These are phyloP conservation scores for Candida germanica DNA, from an alignment of 805 yeast genomes.

Conservation along the genomic window DNA sequence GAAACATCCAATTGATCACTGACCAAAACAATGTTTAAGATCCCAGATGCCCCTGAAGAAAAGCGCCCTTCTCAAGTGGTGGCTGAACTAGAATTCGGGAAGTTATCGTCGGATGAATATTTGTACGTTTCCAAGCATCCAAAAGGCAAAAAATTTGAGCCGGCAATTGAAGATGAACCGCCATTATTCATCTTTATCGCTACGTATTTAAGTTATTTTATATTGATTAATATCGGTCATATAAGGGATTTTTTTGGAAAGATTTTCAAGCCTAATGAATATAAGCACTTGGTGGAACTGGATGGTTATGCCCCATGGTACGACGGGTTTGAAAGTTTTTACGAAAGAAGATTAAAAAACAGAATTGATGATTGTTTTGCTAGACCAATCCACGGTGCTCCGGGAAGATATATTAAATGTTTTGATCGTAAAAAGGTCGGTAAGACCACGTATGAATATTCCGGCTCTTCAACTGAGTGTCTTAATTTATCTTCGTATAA, in stretches of 20 bases:
- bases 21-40: constrained; percentile 11
- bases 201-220: constrained; percentile 82
- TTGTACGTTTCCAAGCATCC: constrained; percentile 61
- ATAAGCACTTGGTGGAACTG: constrained; percentile 63
- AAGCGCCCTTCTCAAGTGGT: constrained; percentile 27
- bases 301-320: constrained; percentile 97
- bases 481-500: constrained; percentile 88
- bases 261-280: constrained; percentile 62
- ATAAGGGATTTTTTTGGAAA: constrained; percentile 85
- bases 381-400: constrained; percentile 95
- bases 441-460: constrained; percentile 60
- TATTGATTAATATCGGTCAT: constrained; percentile 86
- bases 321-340: constrained; percentile 89
- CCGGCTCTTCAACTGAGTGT: constrained; percentile 75
- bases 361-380: constrained; percentile 94
- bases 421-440: constrained; percentile 73
- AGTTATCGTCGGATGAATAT: constrained; percentile 60
- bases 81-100: constrained; percentile 70
- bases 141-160: constrained; percentile 53
- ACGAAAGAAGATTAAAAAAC: constrained; percentile 84
- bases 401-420: constrained; percentile 86
- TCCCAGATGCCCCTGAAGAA: constrained; percentile 41
- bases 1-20: neutral
- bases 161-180: constrained; percentile 79
- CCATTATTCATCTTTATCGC: constrained; percentile 75